phyloP scores from a whole-genome alignment of 139 green algal species.

The Picochlorum costavermella region DNA sequence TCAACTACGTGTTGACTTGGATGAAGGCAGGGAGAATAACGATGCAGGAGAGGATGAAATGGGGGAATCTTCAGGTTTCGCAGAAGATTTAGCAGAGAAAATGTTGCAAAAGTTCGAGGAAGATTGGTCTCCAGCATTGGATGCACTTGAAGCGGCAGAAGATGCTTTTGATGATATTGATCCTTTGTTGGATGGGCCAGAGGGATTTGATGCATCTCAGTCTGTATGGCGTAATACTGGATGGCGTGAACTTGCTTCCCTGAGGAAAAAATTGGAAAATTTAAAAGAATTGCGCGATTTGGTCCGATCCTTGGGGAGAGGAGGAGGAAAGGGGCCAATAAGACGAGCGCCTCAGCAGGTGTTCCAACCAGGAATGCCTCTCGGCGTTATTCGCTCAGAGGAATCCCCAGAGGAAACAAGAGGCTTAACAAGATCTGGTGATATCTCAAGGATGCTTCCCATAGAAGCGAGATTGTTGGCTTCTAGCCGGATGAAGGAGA shows the following conservation, averaged over 20 bases:
- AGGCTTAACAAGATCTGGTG: conserved; percentile 54
- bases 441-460: conserved; percentile 82
- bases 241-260: conserved; percentile 65
- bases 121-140: conserved; percentile 68
- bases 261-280: conserved; percentile 67
- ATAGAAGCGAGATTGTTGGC: conserved; percentile 75
- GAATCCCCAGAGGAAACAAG: conserved; percentile 75
- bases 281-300: conserved; percentile 78
- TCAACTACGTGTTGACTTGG: conserved; percentile 1
- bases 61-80: conserved; percentile 15
- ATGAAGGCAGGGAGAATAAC: background rate
- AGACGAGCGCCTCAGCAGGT: conserved; percentile 62
- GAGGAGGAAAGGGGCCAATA: conserved; percentile 67
- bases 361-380: conserved; percentile 36
- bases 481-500: conserved; percentile 51
- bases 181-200: conserved; percentile 63
- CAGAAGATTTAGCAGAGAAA: conserved; percentile 29
- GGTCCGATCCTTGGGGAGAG: conserved; percentile 60
- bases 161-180: conserved; percentile 57
- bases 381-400: conserved; percentile 67
- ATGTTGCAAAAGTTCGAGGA: conserved; percentile 74
- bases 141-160: conserved; percentile 54
- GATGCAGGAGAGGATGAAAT: conserved; percentile 17
- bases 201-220: conserved; percentile 58
- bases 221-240: conserved; percentile 63